These are phyloP conservation scores for Pseudoscleropodium purum DNA, from an alignment of 225 moss, liverwort and hornwort genomes.

Conservation along the genomic window DNA sequence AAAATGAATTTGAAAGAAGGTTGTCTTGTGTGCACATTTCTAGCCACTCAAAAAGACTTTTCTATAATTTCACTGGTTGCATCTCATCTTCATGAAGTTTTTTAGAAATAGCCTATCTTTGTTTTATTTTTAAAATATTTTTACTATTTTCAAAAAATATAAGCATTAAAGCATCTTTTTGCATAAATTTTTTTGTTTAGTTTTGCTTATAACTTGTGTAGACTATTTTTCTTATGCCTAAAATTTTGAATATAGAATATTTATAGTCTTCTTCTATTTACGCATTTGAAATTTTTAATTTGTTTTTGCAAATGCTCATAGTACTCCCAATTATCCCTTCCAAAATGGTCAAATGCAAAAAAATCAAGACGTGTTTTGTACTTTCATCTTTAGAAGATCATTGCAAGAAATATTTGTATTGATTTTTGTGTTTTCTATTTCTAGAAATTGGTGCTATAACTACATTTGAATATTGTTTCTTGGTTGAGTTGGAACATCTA, in stretches of 20 bases:
- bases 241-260: not conserved
- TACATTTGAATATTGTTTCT: not conserved
- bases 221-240: not conserved
- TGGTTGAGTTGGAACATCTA: not conserved
- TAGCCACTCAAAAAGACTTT: not conserved
- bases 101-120: not conserved
- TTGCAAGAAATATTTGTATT: not conserved
- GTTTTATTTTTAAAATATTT: not conserved
- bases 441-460: rapidly evolving
- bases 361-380: rapidly evolving
- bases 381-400: not conserved
- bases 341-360: not conserved
- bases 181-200: not conserved
- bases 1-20: not conserved
- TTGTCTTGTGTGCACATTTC: rapidly evolving
- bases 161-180: not conserved
- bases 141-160: not conserved
- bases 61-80: not conserved
- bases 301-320: not conserved
- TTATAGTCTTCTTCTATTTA: not conserved
- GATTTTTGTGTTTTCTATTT: not conserved
- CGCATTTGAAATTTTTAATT: rapidly evolving
- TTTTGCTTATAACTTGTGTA: not conserved
- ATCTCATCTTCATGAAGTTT: not conserved
- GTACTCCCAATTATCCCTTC: rapidly evolving